Conservation (phyloP, 257 asterid genomes). For the Nicotiana knightiana region DNA sequence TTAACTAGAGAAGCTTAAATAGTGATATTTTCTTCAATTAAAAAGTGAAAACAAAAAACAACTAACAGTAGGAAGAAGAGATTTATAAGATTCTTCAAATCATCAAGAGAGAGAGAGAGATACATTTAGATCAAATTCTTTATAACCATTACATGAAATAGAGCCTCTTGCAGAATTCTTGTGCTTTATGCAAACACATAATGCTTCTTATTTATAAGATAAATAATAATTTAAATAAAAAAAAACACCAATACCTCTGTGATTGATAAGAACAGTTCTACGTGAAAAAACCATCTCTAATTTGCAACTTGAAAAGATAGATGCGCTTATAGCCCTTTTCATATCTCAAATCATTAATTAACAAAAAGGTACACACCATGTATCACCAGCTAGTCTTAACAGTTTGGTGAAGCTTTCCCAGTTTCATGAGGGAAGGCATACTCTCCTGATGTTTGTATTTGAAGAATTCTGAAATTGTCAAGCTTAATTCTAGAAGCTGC, state of each 20-base stretch:
- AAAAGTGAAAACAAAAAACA: neutral
- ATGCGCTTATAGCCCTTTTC: neutral
- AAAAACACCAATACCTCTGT: no score
- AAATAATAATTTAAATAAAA: neutral
- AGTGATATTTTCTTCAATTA: neutral
- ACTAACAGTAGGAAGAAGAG: neutral
- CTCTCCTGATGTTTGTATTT: neutral
- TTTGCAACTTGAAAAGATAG: neutral
- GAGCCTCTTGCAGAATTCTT: neutral
- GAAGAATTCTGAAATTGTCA: neutral
- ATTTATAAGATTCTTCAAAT: neutral
- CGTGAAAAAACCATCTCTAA: neutral
- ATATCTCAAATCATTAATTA: neutral
- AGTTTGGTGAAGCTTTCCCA: slow-evolving; percentile 4
- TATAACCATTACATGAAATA: neutral
- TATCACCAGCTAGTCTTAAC: neutral
- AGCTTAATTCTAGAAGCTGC: neutral
- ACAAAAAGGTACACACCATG: neutral
- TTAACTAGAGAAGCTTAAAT: neutral
- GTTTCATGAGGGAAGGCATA: neutral
- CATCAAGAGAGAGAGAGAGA: neutral
- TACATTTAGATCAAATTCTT: neutral
- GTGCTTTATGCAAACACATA: neutral
- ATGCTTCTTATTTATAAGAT: neutral
- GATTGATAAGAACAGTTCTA: neutral